A percentile compares a stretch with the other conserved stretches of the same genome.
Conservation (phyloP, 805 yeast species). For the Ogataea glucozyma region DNA sequence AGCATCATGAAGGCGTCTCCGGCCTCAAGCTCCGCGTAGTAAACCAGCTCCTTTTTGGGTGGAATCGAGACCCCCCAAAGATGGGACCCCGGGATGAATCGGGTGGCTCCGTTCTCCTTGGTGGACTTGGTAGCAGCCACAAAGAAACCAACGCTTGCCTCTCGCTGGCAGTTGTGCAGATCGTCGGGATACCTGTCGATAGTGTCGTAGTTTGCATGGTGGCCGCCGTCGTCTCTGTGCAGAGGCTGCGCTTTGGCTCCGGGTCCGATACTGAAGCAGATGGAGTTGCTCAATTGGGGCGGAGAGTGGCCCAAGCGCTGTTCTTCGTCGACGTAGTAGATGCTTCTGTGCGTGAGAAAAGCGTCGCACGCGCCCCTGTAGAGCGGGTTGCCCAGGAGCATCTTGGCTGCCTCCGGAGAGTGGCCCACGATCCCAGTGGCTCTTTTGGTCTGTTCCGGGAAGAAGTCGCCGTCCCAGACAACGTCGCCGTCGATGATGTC, state of each 20-base stretch:
- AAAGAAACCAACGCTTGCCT: conserved; percentile 27
- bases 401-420: conserved; percentile 12
- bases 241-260: conserved; percentile 32
- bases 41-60: conserved; percentile 21
- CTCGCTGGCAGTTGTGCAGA: conserved; percentile 18
- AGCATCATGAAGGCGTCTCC: conserved; percentile 32
- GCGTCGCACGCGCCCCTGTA: conserved; percentile 15
- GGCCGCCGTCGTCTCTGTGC: conserved; percentile 34
- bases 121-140: conserved; percentile 32
- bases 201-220: conserved; percentile 29
- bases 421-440: conserved; percentile 18
- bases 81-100: conserved; percentile 35
- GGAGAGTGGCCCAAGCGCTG: conserved; percentile 21
- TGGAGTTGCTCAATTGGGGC: conserved; percentile 30
- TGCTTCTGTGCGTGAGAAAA: conserved; percentile 11
- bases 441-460: conserved; percentile 14
- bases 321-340: conserved; percentile 16
- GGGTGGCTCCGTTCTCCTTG: conserved; percentile 35
- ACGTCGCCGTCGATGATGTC: conserved; percentile 27
- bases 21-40: conserved; percentile 29
- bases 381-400: conserved; percentile 12
- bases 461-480: conserved; percentile 18
- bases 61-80: conserved; percentile 30
- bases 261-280: conserved; percentile 31
- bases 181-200: conserved; percentile 18